phyloP scores from a whole-genome alignment of 257 asterid species.

The Dorcoceras hygrometricum region DNA sequence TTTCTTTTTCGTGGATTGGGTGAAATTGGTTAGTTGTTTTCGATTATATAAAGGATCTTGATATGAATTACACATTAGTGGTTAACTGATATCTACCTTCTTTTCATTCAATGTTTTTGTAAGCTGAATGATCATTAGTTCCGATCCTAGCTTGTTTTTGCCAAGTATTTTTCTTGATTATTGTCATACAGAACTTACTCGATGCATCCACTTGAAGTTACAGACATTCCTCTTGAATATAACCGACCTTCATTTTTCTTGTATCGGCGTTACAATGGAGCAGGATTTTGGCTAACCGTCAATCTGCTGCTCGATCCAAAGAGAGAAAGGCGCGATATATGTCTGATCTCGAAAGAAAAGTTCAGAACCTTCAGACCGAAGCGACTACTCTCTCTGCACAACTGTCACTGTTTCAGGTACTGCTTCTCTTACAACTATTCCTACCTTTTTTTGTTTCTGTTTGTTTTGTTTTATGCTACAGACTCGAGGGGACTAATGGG shows the following conservation, averaged over 20 bases:
- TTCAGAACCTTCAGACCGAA: conserved; percentile 92
- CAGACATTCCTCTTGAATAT: background rate
- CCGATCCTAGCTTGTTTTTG: background rate
- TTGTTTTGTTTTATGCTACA: background rate
- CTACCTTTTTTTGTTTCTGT: too few species aligned
- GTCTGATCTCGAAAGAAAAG: conserved; percentile 91
- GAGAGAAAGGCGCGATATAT: conserved; percentile 83
- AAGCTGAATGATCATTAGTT: background rate
- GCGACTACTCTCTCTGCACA: conserved; percentile 91
- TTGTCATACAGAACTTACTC: background rate
- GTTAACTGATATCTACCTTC: background rate
- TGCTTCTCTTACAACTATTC: background rate
- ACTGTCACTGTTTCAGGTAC: conserved; percentile 72
- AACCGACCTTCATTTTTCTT: background rate
- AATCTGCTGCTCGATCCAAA: conserved; percentile 92
- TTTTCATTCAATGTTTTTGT: background rate
- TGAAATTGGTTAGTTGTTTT: background rate
- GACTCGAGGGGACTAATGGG: background rate
- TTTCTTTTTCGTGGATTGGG: background rate
- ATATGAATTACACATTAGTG: background rate
- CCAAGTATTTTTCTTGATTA: background rate
- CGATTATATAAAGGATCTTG: background rate
- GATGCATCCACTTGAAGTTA: background rate
- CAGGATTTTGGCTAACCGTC: conserved; percentile 95
- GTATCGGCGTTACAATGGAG: background rate